These are phyloP conservation scores for Colletotrichum karsti DNA, from an alignment of 2,329 filamentous ascomycete genomes.

Conservation along the genomic window DNA sequence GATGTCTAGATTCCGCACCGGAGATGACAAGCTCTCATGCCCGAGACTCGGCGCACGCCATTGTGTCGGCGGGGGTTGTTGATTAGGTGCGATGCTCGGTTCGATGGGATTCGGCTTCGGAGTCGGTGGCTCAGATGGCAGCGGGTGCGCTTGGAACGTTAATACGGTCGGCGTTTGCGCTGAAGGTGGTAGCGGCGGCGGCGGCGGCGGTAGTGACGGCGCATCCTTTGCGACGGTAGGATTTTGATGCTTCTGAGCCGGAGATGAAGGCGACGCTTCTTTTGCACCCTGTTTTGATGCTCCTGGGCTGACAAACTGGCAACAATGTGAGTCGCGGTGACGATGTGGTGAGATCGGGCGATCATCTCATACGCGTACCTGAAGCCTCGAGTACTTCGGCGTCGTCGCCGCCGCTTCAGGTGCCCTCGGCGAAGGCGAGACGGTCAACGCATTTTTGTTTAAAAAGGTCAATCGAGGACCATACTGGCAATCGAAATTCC, in stretches of 20 bases:
- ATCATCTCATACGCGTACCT: constrained; percentile 13
- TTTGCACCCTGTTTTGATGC: background rate
- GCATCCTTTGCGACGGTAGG: background rate
- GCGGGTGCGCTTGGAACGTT: constrained; percentile 1
- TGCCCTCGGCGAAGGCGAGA: constrained; percentile 28
- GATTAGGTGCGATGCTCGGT: background rate
- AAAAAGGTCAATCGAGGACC: constrained; percentile 56
- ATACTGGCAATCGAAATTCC: constrained; percentile 57
- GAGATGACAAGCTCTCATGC: background rate
- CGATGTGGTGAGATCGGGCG: background rate
- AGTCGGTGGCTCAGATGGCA: background rate
- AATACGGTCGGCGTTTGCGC: background rate
- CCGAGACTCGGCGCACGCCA: constrained; percentile 13
- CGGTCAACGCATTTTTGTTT: constrained; percentile 55
- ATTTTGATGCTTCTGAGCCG: background rate
- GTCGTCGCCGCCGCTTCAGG: background rate
- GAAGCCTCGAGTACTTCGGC: constrained; percentile 25
- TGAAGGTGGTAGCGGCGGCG: background rate
- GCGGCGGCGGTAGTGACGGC: too few species aligned
- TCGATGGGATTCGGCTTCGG: constrained; percentile 3
- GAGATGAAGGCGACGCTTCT: background rate
- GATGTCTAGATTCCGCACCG: background rate
- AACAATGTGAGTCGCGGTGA: background rate
- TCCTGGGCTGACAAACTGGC: constrained; percentile 24
- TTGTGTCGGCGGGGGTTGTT: background rate